phyloP scores from a whole-genome alignment of 2,329 filamentous ascomycete species.

The Zymoseptoria brevis region DNA sequence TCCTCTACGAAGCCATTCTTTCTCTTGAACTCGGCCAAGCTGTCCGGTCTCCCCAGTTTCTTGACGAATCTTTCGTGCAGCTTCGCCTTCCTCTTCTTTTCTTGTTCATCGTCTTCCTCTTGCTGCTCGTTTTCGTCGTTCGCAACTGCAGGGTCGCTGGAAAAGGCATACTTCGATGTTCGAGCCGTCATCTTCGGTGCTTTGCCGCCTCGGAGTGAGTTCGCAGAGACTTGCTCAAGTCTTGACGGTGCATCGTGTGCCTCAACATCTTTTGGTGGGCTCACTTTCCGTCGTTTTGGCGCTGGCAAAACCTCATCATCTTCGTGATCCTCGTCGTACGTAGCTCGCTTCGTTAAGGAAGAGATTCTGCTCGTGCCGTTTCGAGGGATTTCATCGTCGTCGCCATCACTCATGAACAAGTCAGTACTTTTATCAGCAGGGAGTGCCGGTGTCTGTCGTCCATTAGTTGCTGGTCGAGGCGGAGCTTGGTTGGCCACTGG shows the following conservation, averaged over 20 bases:
- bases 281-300: constrained; percentile 13
- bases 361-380: constrained; percentile 1
- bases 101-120: constrained; percentile 43
- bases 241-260: neutral
- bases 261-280: constrained; percentile 18
- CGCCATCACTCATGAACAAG: constrained; percentile 11
- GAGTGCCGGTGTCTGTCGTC: neutral
- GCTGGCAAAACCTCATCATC: constrained; percentile 10
- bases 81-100: constrained; percentile 55
- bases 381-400: constrained; percentile 27
- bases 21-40: constrained; percentile 59
- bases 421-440: constrained; percentile 3
- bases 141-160: constrained; percentile 37
- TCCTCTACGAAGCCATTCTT: constrained; percentile 49
- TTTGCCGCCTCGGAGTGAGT: constrained; percentile 21
- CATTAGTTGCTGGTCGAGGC: constrained; percentile 9
- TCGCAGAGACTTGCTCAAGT: neutral
- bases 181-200: constrained; percentile 36
- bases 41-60: constrained; percentile 81
- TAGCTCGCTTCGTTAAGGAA: constrained; percentile 13
- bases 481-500: constrained; percentile 11
- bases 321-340: constrained; percentile 9
- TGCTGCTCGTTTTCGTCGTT: constrained; percentile 35
- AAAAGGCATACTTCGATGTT: constrained; percentile 54
- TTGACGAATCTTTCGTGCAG: constrained; percentile 81